phyloP scores from a whole-genome alignment of 768 basidiomycete species.

The Grammothele lineata region DNA sequence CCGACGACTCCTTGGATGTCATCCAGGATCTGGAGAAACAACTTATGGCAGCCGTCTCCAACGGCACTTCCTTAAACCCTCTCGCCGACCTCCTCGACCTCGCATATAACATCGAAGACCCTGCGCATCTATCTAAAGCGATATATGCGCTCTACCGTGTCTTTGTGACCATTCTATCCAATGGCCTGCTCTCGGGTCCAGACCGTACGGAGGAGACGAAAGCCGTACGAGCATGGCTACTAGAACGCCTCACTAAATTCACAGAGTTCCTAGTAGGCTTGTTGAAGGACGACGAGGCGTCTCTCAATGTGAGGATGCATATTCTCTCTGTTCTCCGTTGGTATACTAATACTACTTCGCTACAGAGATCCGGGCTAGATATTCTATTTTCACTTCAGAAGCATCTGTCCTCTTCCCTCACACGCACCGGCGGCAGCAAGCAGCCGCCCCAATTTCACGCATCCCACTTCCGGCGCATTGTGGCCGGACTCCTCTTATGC shows the following conservation, averaged over 20 bases:
- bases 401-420: slow-evolving; percentile 15
- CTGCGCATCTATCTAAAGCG: slow-evolving; percentile 63
- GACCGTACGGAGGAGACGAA: slow-evolving; percentile 49
- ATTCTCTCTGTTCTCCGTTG: neutral
- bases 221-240: slow-evolving; percentile 73
- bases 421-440: slow-evolving; percentile 6
- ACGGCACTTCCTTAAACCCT: slow-evolving; percentile 67
- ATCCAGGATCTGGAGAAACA: slow-evolving; percentile 51
- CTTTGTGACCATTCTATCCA: slow-evolving; percentile 60
- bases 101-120: slow-evolving; percentile 41
- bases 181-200: slow-evolving; percentile 47
- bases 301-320: slow-evolving; percentile 50
- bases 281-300: slow-evolving; percentile 72
- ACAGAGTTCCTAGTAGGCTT: slow-evolving; percentile 64
- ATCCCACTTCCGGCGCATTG: slow-evolving; percentile 62
- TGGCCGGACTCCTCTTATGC: slow-evolving; percentile 55
- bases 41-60: slow-evolving; percentile 48
- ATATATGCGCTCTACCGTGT: slow-evolving; percentile 81
- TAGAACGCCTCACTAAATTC: slow-evolving; percentile 69
- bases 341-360: neutral
- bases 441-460: slow-evolving; percentile 58
- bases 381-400: slow-evolving; percentile 17
- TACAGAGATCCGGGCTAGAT: slow-evolving; percentile 13
- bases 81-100: slow-evolving; percentile 71
- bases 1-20: slow-evolving; percentile 9